Evolutionary conservation across 208 protist species (phyloP), one percentile per base, ranked within the genome.

Genomic region (Acanthamoeba culbertsoni): DNA sequence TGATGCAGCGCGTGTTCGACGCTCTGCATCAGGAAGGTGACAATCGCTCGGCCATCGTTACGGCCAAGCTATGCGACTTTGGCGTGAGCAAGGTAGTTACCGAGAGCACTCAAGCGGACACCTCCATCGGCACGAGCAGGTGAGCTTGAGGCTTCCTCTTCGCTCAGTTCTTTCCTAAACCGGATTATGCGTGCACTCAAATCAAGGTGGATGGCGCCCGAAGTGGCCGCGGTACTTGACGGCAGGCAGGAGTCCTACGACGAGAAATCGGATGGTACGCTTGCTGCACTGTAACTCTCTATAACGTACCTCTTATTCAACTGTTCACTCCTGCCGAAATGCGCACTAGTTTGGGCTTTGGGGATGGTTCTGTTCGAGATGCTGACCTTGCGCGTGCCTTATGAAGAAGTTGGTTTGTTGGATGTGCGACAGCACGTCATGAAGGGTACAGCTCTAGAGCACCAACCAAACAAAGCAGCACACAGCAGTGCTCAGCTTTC

Each of bases 341-440:
- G 28, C 43, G 8, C 23, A 10, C 1, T 6, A 89, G 82, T 89
- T 35, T 89, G 82, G 82, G 82, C 48, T 1, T 28, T 89, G 48
- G 82, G 82, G 5, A 89, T 89, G 82, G 51, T 89, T 5, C n/a
- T 89, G 31, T 89, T 51, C 20, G 82, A 89, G 43, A 89, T 89
- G 82, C 37, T 89, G 4, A 89, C 82, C 26, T 46, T 10, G 6
- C 51, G 14, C 14, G 23, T 89, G 43, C 82, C 82, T 4, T 89
- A 89, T 31, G 82, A 89, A 43, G 82, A 89, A 46, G 48, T 89
- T 65, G 82, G 82, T 35, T 51, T 89, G 2, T 57, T 89, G 1
- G 82, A 89, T 65, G 82, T 89, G 1, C 82, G 82, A 3, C 2
- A 5, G 1, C 48, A 89, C 33, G 31, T 89, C 46, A 43, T 65